Percentiles rank a stretch among this genome's conserved stretches.
Conservation (phyloP, 2,329 filamentous ascomycete genomes). For the Fusarium citri region DNA sequence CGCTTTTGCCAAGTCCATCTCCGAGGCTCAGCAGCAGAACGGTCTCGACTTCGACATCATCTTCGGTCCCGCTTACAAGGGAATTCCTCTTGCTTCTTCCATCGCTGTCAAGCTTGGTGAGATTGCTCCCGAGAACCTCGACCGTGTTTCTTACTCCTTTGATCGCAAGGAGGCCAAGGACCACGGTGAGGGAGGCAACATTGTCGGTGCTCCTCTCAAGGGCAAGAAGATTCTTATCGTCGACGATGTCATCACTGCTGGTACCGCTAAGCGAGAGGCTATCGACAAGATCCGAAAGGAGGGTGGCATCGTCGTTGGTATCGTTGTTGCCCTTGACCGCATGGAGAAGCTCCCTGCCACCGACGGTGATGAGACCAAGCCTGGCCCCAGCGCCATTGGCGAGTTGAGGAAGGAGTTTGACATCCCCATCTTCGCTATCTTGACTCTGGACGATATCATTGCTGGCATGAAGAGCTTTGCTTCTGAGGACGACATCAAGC, state of each 20-base stretch:
- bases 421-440: constrained; percentile 84
- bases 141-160: constrained; percentile 83
- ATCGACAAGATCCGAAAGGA: constrained; percentile 89
- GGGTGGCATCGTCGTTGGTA: constrained; percentile 86
- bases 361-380: constrained; percentile 74
- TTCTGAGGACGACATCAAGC: constrained; percentile 70
- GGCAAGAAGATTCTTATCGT: constrained; percentile 90
- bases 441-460: constrained; percentile 87
- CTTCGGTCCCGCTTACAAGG: constrained; percentile 97
- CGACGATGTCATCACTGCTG: constrained; percentile 96
- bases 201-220: constrained; percentile 87
- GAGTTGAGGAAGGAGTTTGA: constrained; percentile 85
- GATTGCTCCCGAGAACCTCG: constrained; percentile 74
- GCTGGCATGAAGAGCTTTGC: constrained; percentile 72
- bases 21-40: constrained; percentile 57
- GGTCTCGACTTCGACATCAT: constrained; percentile 80
- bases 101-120: constrained; percentile 80
- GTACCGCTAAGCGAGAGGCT: constrained; percentile 92
- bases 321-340: constrained; percentile 88
- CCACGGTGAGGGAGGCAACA: constrained; percentile 93
- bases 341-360: constrained; percentile 80
- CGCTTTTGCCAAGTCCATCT: constrained; percentile 80
- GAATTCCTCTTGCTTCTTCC: constrained; percentile 87
- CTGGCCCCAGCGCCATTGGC: constrained; percentile 83
- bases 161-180: constrained; percentile 97